Conservation (phyloP, 257 asterid species). For the Nicotiana undulata region DNA sequence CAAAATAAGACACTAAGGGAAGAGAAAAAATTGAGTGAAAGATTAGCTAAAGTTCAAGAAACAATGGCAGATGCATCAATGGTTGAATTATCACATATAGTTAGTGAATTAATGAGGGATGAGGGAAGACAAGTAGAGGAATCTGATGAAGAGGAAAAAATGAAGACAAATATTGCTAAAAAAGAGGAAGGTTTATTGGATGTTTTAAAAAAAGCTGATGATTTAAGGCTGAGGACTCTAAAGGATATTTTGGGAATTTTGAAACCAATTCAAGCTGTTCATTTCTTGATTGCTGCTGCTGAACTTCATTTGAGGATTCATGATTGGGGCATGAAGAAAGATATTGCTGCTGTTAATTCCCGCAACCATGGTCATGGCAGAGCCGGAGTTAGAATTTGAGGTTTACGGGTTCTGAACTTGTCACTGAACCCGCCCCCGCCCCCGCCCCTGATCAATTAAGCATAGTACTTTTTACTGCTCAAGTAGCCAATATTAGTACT, state of each 20-base stretch:
- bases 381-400: too few species aligned
- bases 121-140: not conserved
- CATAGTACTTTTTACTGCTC: not conserved
- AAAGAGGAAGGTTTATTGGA: constrained; percentile 38
- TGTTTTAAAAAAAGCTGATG: constrained; percentile 44
- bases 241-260: constrained; percentile 23
- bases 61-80: constrained; percentile 37
- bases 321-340: constrained; percentile 59
- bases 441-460: too few species aligned
- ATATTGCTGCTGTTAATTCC: constrained; percentile 6
- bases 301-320: constrained; percentile 68
- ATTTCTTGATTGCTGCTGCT: constrained; percentile 72
- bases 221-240: constrained; percentile 46
- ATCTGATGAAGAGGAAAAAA: constrained; percentile 10
- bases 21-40: constrained; percentile 48
- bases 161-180: constrained; percentile 16
- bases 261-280: constrained; percentile 39
- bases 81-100: constrained; percentile 49
- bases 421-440: too few species aligned
- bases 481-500: not conserved
- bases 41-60: constrained; percentile 53
- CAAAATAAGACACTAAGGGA: constrained; percentile 33
- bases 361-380: not conserved
- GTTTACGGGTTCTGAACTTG: too few species aligned
- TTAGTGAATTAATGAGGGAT: constrained; percentile 33